Evolutionary conservation across 2,329 filamentous ascomycete genomes (phyloP).

Genomic region (Alternaria angustiovoidea): DNA sequence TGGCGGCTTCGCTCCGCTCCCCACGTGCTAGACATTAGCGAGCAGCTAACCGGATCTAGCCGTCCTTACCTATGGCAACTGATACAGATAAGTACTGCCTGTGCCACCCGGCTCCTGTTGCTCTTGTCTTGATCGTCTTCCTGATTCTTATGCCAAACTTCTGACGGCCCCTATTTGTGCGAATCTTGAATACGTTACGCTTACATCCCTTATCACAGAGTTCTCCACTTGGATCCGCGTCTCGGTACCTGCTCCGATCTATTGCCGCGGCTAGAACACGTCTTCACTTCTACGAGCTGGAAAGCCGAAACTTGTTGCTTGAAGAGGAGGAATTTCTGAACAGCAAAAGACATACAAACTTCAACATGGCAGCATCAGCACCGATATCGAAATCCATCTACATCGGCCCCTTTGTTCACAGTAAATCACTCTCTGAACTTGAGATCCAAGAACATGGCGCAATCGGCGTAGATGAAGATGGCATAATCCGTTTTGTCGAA

Average conservation of each 20-base stretch:
- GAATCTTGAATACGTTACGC: neutral
- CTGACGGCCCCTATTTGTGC: neutral
- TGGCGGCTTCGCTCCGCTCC: constrained; percentile 18
- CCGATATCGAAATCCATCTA: constrained; percentile 57
- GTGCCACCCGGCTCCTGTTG: neutral
- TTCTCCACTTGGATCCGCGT: neutral
- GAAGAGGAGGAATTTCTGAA: neutral
- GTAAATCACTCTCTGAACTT: constrained; percentile 56
- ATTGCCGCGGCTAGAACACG: constrained; percentile 1
- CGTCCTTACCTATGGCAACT: constrained; percentile 12
- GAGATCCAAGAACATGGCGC: constrained; percentile 58
- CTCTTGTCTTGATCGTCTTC: constrained; percentile 1
- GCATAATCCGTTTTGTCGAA: constrained; percentile 60
- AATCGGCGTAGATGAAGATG: constrained; percentile 62
- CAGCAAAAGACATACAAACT: neutral
- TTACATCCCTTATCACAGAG: neutral
- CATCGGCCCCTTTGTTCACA: constrained; percentile 69
- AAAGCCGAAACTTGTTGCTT: neutral
- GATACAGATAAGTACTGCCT: constrained; percentile 21
- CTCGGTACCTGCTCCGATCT: neutral
- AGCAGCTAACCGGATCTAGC: constrained; percentile 22
- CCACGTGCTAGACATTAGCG: constrained; percentile 29
- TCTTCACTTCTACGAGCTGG: neutral
- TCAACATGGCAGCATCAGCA: constrained; percentile 41
- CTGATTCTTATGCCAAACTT: neutral